phyloP scores from a whole-genome alignment of 108 stramenopile genomes.

The Parietichytrium sp. region DNA sequence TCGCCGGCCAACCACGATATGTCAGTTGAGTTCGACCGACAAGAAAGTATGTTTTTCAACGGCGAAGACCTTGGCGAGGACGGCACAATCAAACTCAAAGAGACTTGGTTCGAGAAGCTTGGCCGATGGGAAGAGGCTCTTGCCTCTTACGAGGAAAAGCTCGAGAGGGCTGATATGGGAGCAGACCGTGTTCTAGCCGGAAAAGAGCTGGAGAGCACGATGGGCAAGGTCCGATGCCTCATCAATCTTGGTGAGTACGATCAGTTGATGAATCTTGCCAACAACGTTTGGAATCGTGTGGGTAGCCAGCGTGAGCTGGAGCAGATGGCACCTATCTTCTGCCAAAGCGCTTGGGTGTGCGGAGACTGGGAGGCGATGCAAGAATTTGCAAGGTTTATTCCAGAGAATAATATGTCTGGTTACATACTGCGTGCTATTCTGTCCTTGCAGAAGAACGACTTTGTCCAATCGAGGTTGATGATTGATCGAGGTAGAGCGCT shows the following conservation, averaged over 20 bases:
- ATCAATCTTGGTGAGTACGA: constrained; percentile 91
- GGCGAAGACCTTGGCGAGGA: background rate
- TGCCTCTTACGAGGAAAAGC: constrained; percentile 76
- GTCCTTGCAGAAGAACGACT: constrained; percentile 72
- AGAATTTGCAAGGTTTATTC: constrained; percentile 63
- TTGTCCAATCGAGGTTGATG: constrained; percentile 31
- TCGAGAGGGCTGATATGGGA: constrained; percentile 70
- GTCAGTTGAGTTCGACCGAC: too few species aligned
- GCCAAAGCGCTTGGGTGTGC: constrained; percentile 86
- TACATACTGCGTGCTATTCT: constrained; percentile 89
- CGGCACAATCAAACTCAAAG: constrained; percentile 64
- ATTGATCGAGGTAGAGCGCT: constrained; percentile 53
- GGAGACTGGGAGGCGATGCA: constrained; percentile 88
- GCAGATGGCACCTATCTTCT: constrained; percentile 66
- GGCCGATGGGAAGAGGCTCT: constrained; percentile 88
- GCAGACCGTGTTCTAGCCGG: constrained; percentile 73
- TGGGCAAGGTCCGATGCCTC: constrained; percentile 86
- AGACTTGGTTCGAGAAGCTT: constrained; percentile 92
- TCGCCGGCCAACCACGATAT: too few species aligned
- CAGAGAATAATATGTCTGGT: constrained; percentile 63
- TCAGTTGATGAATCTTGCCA: constrained; percentile 75
- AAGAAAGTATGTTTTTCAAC: too few species aligned
- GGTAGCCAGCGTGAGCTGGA: constrained; percentile 62
- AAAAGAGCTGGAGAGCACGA: background rate
- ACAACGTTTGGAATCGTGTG: constrained; percentile 62